Conservation (phyloP, 192 early-diverging fungal genomes). For the Radiomyces spectabilis region DNA sequence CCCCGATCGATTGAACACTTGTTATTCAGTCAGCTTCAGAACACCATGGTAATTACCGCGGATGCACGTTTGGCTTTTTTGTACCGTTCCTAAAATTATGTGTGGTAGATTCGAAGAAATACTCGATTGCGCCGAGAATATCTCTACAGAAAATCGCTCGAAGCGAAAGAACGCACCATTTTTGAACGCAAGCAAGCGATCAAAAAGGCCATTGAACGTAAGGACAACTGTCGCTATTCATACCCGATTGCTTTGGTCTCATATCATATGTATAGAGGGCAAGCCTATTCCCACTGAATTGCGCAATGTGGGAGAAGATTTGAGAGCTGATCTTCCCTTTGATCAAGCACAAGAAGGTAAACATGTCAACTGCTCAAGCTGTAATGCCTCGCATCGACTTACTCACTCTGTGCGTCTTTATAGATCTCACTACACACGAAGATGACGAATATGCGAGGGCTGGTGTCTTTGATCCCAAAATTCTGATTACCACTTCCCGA, state of each 20-base stretch:
- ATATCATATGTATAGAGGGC: constrained; percentile 53
- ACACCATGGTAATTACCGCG: too few relatives aligned
- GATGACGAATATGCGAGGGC: constrained; percentile 98
- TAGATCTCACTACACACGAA: constrained; percentile 68
- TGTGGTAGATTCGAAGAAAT: constrained; percentile 81
- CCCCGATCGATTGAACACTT: too few relatives aligned
- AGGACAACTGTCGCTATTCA: constrained; percentile 2
- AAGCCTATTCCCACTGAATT: constrained; percentile 84
- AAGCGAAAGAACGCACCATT: constrained; percentile 85
- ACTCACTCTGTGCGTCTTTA: neutral
- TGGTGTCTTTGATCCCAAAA: constrained; percentile 90
- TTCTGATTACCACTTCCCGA: constrained; percentile 93
- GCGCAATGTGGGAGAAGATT: constrained; percentile 61
- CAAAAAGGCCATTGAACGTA: constrained; percentile 83
- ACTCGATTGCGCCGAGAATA: constrained; percentile 89
- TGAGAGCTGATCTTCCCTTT: constrained; percentile 74
- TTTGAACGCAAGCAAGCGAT: constrained; percentile 92
- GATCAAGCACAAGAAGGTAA: constrained; percentile 83
- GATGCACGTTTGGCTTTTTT: too few relatives aligned
- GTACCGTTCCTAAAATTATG: too few relatives aligned
- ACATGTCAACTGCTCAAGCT: too few relatives aligned
- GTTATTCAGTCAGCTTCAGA: too few relatives aligned
- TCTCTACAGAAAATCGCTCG: constrained; percentile 93
- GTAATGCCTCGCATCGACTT: too few relatives aligned
- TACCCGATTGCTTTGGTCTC: too few relatives aligned